Evolutionary conservation across 306 rosid genomes (phyloP).

Genomic region (Cotoneaster glaucophyllus): DNA sequence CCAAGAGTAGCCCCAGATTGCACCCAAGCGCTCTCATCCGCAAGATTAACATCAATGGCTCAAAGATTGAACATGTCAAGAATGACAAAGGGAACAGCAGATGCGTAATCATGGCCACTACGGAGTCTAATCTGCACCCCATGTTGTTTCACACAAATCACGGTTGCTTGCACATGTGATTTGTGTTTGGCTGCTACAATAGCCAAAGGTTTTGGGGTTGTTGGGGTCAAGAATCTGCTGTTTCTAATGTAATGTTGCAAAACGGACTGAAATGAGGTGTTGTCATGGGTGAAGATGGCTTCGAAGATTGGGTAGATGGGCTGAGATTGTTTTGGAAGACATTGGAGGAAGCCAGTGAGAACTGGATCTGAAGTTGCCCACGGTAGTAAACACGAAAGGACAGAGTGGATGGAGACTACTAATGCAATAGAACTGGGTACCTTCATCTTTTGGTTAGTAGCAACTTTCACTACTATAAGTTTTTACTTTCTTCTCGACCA

Average conservation of each 20-base stretch:
- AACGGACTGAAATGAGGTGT: constrained; percentile 7
- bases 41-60: constrained; percentile 1
- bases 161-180: constrained; percentile 24
- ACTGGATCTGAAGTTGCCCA: background rate
- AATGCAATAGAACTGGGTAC: background rate
- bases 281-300: constrained; percentile 12
- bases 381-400: background rate
- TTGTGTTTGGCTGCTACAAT: constrained; percentile 12
- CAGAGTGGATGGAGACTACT: background rate
- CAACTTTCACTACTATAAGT: no score
- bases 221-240: constrained; percentile 3
- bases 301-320: constrained; percentile 7
- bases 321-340: constrained; percentile 1
- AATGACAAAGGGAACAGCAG: constrained; percentile 11
- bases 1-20: constrained; percentile 24
- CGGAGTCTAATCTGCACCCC: constrained; percentile 20
- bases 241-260: constrained; percentile 15
- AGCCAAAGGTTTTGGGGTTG: constrained; percentile 21
- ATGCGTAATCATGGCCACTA: constrained; percentile 35
- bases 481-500: no score
- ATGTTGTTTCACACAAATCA: constrained; percentile 8
- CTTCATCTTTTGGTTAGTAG: background rate
- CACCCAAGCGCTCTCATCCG: constrained; percentile 14
- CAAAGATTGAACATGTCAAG: constrained; percentile 30
- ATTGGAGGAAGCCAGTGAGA: background rate